Conservation (phyloP, 495 filamentous ascomycete genomes). For the Daldinia childiae region DNA sequence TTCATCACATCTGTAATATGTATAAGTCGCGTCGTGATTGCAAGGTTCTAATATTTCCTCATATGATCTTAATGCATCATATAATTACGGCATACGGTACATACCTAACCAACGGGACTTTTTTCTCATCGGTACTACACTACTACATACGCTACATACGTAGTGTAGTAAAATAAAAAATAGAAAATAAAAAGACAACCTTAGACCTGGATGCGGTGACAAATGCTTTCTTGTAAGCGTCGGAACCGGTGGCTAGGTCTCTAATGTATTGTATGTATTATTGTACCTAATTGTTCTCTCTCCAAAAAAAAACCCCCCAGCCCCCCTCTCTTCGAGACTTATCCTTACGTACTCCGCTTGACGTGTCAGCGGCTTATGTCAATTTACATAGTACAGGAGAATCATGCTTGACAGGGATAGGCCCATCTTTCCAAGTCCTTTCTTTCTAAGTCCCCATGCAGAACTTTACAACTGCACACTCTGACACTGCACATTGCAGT, state of each 20-base stretch:
- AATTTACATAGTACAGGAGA: conserved; percentile 4
- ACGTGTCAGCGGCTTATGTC: conserved; percentile 14
- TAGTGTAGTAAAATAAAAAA: neutral
- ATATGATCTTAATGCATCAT: conserved; percentile 3
- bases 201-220: neutral
- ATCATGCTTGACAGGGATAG: conserved; percentile 15
- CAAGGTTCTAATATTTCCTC: conserved; percentile 4
- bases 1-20: conserved; percentile 7
- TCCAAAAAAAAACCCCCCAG: neutral
- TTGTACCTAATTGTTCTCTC: neutral
- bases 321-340: conserved; percentile 1
- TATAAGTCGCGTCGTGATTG: conserved; percentile 6
- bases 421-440: neutral
- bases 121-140: neutral
- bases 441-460: conserved; percentile 7
- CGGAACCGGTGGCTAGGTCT: conserved; percentile 2
- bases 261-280: neutral
- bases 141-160: too few relatives aligned
- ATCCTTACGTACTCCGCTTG: conserved; percentile 18
- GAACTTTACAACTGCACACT: neutral
- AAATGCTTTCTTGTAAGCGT: conserved; percentile 11
- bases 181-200: neutral
- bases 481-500: neutral
- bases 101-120: neutral
- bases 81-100: conserved; percentile 1